phyloP scores from a whole-genome alignment of 1,139 yeast species.

The Kodamaea derodonti region DNA sequence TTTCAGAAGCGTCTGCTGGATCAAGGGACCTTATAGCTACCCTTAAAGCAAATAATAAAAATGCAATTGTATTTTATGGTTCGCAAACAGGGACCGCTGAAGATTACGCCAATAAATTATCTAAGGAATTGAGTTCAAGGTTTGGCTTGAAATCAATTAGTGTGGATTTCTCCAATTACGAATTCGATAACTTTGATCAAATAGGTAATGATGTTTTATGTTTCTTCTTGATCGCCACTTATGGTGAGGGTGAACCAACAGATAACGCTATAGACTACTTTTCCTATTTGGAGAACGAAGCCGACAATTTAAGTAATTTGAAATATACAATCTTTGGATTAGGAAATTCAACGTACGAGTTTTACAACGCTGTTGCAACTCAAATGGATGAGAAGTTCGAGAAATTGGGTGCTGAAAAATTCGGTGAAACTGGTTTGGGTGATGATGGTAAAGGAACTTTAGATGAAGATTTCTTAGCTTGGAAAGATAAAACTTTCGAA shows the following conservation, averaged over 20 bases:
- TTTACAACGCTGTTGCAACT: constrained; percentile 80
- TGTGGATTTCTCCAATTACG: constrained; percentile 85
- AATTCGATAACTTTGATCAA: constrained; percentile 68
- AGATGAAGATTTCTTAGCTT: constrained; percentile 90
- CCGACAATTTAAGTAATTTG: constrained; percentile 58
- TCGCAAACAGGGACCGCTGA: constrained; percentile 99
- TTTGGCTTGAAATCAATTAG: constrained; percentile 82
- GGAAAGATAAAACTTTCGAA: constrained; percentile 82
- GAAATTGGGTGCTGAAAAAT: constrained; percentile 64
- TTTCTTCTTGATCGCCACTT: constrained; percentile 82
- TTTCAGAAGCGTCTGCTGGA: constrained; percentile 33
- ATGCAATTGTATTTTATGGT: constrained; percentile 80
- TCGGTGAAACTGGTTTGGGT: constrained; percentile 82
- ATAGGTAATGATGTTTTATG: constrained; percentile 50
- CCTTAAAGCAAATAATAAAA: constrained; percentile 61
- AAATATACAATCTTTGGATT: constrained; percentile 79
- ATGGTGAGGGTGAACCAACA: constrained; percentile 98
- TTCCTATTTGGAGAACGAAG: constrained; percentile 56
- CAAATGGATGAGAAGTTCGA: constrained; percentile 47
- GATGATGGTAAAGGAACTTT: constrained; percentile 93
- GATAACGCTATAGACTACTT: constrained; percentile 81
- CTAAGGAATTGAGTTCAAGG: constrained; percentile 81
- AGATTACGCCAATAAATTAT: constrained; percentile 86
- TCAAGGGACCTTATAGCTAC: constrained; percentile 65
- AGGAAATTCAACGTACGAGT: constrained; percentile 92